Evolutionary conservation across 2,329 filamentous ascomycete genomes (phyloP).

Genomic region (Cladosporium sp.): DNA sequence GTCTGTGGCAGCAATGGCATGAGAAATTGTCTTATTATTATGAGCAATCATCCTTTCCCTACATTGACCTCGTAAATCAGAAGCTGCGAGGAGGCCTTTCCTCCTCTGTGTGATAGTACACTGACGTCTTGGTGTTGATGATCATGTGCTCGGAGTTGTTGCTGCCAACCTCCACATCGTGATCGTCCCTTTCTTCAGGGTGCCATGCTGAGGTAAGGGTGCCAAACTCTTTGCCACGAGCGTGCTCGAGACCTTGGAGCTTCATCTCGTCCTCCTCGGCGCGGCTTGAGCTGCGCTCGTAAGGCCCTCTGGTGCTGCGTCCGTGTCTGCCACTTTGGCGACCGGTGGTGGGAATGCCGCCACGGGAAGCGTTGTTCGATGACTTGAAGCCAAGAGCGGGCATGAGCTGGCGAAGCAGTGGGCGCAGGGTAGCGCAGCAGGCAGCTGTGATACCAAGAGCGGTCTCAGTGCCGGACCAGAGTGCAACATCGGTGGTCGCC

Average conservation of each 20-base stretch:
- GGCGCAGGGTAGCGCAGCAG: conserved; percentile 15
- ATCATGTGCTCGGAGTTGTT: conserved; percentile 10
- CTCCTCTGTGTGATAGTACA: conserved; percentile 11
- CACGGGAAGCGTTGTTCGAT: neutral
- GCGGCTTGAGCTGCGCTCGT: conserved; percentile 9
- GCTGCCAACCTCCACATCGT: conserved; percentile 7
- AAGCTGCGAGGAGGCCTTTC: neutral
- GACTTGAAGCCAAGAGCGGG: conserved; percentile 5
- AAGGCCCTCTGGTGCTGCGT: neutral
- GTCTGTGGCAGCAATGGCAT: too few relatives aligned
- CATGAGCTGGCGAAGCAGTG: conserved; percentile 13
- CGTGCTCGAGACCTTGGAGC: conserved; percentile 7
- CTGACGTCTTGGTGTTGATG: conserved; percentile 10
- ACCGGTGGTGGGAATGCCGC: neutral
- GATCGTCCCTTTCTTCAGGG: conserved; percentile 1
- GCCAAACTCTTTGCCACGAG: conserved; percentile 9
- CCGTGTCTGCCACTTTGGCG: neutral
- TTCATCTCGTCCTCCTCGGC: conserved; percentile 10
- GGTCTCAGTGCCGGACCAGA: conserved; percentile 18
- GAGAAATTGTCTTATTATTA: too few relatives aligned
- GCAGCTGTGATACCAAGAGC: conserved; percentile 16
- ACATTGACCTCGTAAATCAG: neutral
- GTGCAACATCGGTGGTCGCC: conserved; percentile 16
- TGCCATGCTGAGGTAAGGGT: conserved; percentile 10
- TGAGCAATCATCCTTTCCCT: too few relatives aligned